These are phyloP conservation scores for Cladorrhinum sp. DNA, from an alignment of 2,329 filamentous ascomycete species.

Conservation along the genomic window DNA sequence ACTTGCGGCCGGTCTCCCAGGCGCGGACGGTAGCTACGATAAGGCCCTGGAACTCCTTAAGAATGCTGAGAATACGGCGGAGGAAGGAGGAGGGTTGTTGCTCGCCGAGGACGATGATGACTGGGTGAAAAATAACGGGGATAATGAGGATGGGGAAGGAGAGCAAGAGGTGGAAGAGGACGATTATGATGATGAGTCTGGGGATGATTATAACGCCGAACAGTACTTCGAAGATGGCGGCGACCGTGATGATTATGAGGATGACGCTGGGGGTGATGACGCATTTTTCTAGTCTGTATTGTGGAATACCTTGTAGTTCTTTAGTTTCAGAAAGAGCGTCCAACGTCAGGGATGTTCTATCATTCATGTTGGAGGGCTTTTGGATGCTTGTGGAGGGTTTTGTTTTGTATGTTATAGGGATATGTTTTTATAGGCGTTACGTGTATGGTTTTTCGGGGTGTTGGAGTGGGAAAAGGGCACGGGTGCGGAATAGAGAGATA, in stretches of 20 bases:
- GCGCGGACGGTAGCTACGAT: constrained; percentile 30
- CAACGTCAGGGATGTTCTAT: too few species aligned
- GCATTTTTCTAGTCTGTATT: constrained; percentile 28
- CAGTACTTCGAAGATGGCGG: constrained; percentile 59
- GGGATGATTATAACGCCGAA: constrained; percentile 60
- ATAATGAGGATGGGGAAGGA: constrained; percentile 47
- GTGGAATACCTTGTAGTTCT: too few species aligned
- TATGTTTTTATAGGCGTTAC: not conserved
- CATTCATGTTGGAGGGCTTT: too few species aligned
- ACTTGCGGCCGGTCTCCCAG: constrained; percentile 20
- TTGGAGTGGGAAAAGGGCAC: not conserved
- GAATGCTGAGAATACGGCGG: constrained; percentile 39
- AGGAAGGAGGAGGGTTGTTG: constrained; percentile 36
- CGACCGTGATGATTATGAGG: constrained; percentile 52
- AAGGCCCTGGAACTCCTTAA: constrained; percentile 46
- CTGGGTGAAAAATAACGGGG: constrained; percentile 40
- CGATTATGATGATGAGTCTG: constrained; percentile 55
- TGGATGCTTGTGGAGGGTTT: not conserved
- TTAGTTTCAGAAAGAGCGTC: too few species aligned
- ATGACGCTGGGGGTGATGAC: constrained; percentile 50
- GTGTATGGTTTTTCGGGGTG: not conserved
- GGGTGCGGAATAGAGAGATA: not conserved
- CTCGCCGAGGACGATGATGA: constrained; percentile 52
- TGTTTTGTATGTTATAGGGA: not conserved
- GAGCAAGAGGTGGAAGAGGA: constrained; percentile 47